Conservation (phyloP, 1,139 yeast species). For the Suhomyces bokatorum region DNA sequence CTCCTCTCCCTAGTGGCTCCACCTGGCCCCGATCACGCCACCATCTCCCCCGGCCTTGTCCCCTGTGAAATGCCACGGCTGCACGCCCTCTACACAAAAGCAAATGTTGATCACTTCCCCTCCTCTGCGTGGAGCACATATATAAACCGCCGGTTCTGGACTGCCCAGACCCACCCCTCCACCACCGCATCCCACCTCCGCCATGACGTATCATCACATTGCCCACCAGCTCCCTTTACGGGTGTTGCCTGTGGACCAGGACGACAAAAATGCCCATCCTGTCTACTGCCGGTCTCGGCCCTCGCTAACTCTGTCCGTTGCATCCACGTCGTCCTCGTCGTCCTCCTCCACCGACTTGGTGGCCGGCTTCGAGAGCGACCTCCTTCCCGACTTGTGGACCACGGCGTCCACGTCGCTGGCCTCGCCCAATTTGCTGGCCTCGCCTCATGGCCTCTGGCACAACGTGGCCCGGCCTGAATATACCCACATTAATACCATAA, state of each 20-base stretch:
- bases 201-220: slow-evolving; percentile 3
- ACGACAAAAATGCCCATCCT: slow-evolving; percentile 5
- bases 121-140: slow-evolving; percentile 8
- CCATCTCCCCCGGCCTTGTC: slow-evolving; percentile 5
- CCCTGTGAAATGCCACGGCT: slow-evolving; percentile 6
- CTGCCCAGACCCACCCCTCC: not conserved
- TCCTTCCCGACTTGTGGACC: slow-evolving; percentile 41
- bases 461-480: too few species aligned
- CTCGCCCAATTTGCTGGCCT: slow-evolving; percentile 6
- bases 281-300: slow-evolving; percentile 2
- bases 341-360: slow-evolving; percentile 22
- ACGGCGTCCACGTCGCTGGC: slow-evolving; percentile 15
- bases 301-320: slow-evolving; percentile 20
- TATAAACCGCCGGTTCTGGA: slow-evolving; percentile 6
- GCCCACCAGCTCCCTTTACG: slow-evolving; percentile 17
- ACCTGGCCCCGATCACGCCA: slow-evolving; percentile 7
- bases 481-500: too few species aligned
- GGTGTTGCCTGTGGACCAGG: slow-evolving; percentile 14
- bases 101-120: slow-evolving; percentile 14
- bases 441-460: not conserved
- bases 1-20: not conserved
- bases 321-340: slow-evolving; percentile 25
- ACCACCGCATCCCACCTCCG: not conserved
- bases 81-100: slow-evolving; percentile 11
- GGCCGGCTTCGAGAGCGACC: slow-evolving; percentile 27